These are phyloP conservation scores for Amylocystis lapponica DNA, from an alignment of 768 basidiomycete species.

Conservation along the genomic window DNA sequence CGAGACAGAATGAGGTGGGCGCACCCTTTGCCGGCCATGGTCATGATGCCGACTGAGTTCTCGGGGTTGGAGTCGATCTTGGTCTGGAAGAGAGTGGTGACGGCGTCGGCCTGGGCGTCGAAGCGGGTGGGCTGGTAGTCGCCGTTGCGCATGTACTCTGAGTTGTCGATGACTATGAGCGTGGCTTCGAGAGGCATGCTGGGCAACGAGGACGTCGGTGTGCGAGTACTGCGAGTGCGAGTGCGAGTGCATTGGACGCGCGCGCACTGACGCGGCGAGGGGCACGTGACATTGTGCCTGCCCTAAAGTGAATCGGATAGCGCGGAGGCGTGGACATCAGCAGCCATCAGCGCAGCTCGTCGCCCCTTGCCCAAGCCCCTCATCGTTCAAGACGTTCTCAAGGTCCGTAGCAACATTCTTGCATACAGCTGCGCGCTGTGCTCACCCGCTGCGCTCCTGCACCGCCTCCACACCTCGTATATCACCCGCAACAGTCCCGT, in stretches of 20 bases:
- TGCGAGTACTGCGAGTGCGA: background rate
- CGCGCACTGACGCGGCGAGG: background rate
- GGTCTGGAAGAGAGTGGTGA: conserved; percentile 82
- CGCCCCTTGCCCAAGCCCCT: conserved; percentile 23
- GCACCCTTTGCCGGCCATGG: conserved; percentile 95
- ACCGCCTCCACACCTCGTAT: conserved; percentile 12
- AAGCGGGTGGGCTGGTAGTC: conserved; percentile 86
- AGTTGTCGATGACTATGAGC: conserved; percentile 97
- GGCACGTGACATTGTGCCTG: conserved; percentile 15
- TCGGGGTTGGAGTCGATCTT: conserved; percentile 97
- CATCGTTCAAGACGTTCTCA: conserved; percentile 11
- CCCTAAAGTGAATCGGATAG: conserved; percentile 28
- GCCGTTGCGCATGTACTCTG: conserved; percentile 94
- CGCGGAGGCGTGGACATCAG: conserved; percentile 12
- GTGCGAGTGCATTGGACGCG: background rate
- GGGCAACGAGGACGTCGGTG: conserved; percentile 8
- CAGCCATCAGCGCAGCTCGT: conserved; percentile 12
- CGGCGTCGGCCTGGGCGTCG: conserved; percentile 88
- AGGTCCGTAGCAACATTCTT: too few relatives aligned
- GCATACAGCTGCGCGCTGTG: conserved; percentile 6
- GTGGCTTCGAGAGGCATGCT: conserved; percentile 96
- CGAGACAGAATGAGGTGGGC: background rate
- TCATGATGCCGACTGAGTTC: conserved; percentile 96
- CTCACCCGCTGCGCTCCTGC: conserved; percentile 5
- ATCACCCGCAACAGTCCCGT: conserved; percentile 14